Conservation (phyloP, 495 filamentous ascomycete genomes). For the Hyaloscypha finlandica region DNA sequence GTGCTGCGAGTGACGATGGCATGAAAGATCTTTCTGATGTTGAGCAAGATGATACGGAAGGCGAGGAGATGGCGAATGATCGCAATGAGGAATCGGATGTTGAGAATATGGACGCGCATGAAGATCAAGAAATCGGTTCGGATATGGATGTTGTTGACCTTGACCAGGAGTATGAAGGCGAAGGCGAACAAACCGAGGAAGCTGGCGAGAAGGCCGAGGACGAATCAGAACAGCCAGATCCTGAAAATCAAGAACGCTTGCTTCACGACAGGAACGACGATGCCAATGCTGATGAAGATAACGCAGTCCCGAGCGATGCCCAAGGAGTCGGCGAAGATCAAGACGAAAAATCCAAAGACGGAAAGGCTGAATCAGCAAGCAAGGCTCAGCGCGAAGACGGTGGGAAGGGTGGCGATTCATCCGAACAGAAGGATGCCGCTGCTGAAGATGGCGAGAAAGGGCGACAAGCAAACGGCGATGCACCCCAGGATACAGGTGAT, state of each 20-base stretch:
- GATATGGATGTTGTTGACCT: constrained; percentile 38
- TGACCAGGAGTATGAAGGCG: constrained; percentile 33
- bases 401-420: constrained; percentile 46
- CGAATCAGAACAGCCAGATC: constrained; percentile 43
- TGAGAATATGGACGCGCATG: constrained; percentile 39
- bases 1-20: constrained; percentile 52
- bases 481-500: constrained; percentile 48
- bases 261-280: constrained; percentile 46
- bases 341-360: constrained; percentile 52
- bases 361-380: constrained; percentile 43
- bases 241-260: constrained; percentile 48
- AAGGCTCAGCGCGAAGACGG: constrained; percentile 51
- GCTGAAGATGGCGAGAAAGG: constrained; percentile 51
- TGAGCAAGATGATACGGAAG: constrained; percentile 36
- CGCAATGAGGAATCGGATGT: constrained; percentile 38
- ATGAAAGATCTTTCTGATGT: constrained; percentile 44
- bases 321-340: constrained; percentile 55
- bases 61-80: constrained; percentile 35
- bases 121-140: constrained; percentile 37
- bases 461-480: constrained; percentile 49
- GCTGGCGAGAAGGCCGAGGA: constrained; percentile 41
- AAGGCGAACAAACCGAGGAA: constrained; percentile 33
- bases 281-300: constrained; percentile 58
- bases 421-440: constrained; percentile 51
- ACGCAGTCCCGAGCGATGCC: constrained; percentile 67